Evolutionary conservation across 169 alveolate species (phyloP).

Genomic region (Eimeria praecox): DNA sequence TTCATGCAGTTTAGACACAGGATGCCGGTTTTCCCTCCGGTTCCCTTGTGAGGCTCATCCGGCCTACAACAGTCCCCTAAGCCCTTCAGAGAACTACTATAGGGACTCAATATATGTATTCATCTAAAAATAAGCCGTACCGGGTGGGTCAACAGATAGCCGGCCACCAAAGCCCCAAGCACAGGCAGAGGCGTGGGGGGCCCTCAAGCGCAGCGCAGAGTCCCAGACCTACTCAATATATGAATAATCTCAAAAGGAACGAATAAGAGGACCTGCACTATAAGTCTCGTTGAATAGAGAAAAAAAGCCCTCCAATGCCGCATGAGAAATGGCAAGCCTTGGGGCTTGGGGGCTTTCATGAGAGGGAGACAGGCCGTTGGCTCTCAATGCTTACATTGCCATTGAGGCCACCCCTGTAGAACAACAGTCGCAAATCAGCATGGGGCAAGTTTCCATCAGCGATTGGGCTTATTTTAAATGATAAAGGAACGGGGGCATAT

Average conservation of each 20-base stretch:
- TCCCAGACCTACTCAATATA: background rate
- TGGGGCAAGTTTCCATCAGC: background rate
- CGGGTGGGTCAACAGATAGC: constrained; percentile 39
- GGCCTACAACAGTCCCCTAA: background rate
- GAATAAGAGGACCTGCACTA: constrained; percentile 23
- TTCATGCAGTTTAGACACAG: background rate
- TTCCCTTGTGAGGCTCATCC: background rate
- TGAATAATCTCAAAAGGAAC: background rate
- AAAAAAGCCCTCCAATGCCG: background rate
- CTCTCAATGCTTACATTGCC: background rate
- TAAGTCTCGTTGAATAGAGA: background rate
- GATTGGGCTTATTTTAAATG: background rate
- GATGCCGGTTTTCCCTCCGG: background rate
- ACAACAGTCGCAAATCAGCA: background rate
- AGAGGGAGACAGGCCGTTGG: constrained; percentile 48
- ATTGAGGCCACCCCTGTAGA: background rate
- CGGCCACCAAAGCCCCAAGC: constrained; percentile 58
- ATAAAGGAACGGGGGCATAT: background rate
- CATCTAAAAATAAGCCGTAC: constrained; percentile 5
- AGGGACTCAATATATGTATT: background rate
- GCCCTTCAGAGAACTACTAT: background rate
- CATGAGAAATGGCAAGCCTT: constrained; percentile 10
- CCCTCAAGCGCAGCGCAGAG: constrained; percentile 54
- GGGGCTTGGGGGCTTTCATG: constrained; percentile 37
- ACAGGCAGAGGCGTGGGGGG: constrained; percentile 21